A percentile compares a stretch with the other conserved stretches of the same genome.
Conservation (phyloP, 306 rosid species). For the barrel medic (Medicago truncatula) region DNA sequence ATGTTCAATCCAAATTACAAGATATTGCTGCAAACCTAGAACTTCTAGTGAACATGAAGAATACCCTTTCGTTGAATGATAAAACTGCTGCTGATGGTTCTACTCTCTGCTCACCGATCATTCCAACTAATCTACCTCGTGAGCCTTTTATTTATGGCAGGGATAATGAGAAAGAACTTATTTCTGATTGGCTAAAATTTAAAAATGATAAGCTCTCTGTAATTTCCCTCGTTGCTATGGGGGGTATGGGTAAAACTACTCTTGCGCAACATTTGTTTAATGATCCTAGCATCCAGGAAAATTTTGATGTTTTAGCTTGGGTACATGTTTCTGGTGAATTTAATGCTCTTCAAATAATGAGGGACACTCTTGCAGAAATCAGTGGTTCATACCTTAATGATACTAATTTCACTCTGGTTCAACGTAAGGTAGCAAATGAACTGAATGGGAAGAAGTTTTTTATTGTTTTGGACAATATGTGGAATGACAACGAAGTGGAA, state of each 20-base stretch:
- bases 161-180: too few species aligned
- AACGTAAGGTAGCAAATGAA: neutral
- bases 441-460: neutral
- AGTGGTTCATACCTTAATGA: neutral
- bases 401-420: neutral
- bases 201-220: neutral
- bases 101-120: too few species aligned
- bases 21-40: too few species aligned
- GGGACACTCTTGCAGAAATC: neutral
- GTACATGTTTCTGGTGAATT: constrained; percentile 13
- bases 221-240: constrained; percentile 36
- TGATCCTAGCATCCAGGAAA: neutral
- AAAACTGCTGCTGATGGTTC: too few species aligned
- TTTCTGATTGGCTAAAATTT: too few species aligned
- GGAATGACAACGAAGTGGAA: neutral
- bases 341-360: neutral
- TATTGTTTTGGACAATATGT: constrained; percentile 35
- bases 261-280: constrained; percentile 26
- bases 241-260: neutral
- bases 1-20: too few species aligned
- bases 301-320: constrained; percentile 9
- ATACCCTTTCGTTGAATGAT: too few species aligned
- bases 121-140: too few species aligned
- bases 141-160: too few species aligned
- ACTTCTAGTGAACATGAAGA: too few species aligned